Evolutionary conservation across 2,329 filamentous ascomycete genomes (phyloP), one percentile per base, ranked within the genome.

Genomic region (Lachnellula subtilissima): DNA sequence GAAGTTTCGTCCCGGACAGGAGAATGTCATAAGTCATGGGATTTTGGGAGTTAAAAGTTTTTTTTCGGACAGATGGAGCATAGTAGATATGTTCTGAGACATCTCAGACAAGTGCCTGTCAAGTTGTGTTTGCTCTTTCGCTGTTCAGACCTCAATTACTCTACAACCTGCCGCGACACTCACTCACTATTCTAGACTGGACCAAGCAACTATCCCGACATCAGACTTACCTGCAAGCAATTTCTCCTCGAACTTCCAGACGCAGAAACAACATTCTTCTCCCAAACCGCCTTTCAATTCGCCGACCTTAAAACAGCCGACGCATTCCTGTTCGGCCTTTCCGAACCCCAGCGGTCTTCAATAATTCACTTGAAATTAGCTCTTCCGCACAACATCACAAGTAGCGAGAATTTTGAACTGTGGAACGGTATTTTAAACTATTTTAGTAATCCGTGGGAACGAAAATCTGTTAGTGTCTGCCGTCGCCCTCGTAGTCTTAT

Each of bases 201-300:
- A 2, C 40, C 12, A 5, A 56, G 52, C 2, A 45, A 47, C 45
- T 52, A 37, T 22, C 40, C 47, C 9, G 47, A 39, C 17, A 55
- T 59, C 43, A 58, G 52, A 17, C 32, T 55, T 4, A 56, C 58
- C 15, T 65, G 64, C 56, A 64, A 57, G 39, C 56, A 61, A 39
- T 61, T 64, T 19, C 35, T 51, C 6, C 35, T 59, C 3, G 64
- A 65, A 12, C 43, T 61, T 2, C 57, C 54, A 2, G 47, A 53
- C 11, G 14, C n/a, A 7, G 25, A 56, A 11, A 17, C 11, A 8
- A 47, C 40, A 9, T 57, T 65, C 15, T 61, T 57, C 17, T 53
- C 59, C 2, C 23, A 50, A 3, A 64, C 57, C 43, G 61, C 59
- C 17, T 59, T 66, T 5, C 64, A 66, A 19, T 66, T 65, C 37